A percentile compares a stretch with the other conserved stretches of the same genome.
Conservation (phyloP, 2,329 filamentous ascomycete genomes). For the Fusarium paranaense region DNA sequence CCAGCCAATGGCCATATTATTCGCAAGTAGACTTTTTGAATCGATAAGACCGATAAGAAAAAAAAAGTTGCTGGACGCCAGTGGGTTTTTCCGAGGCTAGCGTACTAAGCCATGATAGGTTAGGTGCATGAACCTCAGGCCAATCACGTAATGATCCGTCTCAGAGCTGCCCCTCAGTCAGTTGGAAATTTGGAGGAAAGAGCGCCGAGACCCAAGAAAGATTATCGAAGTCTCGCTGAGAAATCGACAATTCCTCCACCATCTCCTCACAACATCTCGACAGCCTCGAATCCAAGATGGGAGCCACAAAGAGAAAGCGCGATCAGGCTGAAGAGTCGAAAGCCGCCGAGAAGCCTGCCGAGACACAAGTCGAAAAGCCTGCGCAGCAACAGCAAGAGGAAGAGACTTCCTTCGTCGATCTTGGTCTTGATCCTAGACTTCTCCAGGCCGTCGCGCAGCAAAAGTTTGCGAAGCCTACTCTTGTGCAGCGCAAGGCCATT, state of each 20-base stretch:
- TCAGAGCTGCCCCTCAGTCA: conserved; percentile 40
- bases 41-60: conserved; percentile 43
- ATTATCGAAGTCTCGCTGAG: conserved; percentile 31
- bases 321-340: conserved; percentile 65
- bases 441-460: conserved; percentile 88
- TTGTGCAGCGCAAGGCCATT: conserved; percentile 88
- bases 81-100: conserved; percentile 25
- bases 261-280: conserved; percentile 16
- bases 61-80: conserved; percentile 42
- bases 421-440: conserved; percentile 86
- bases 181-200: conserved; percentile 44
- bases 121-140: rapidly evolving
- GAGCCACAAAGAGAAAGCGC: conserved; percentile 66
- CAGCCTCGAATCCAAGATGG: conserved; percentile 53
- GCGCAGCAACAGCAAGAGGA: conserved; percentile 36
- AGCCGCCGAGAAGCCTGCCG: conserved; percentile 43
- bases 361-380: conserved; percentile 41
- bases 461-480: conserved; percentile 87
- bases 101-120: neutral
- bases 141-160: conserved; percentile 35
- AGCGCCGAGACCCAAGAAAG: conserved; percentile 29
- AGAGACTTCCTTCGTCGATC: conserved; percentile 74
- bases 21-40: neutral
- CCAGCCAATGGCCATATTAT: neutral
- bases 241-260: conserved; percentile 35